Conservation (phyloP, 441 rosid species). For the Hypseocharis bilobata region DNA sequence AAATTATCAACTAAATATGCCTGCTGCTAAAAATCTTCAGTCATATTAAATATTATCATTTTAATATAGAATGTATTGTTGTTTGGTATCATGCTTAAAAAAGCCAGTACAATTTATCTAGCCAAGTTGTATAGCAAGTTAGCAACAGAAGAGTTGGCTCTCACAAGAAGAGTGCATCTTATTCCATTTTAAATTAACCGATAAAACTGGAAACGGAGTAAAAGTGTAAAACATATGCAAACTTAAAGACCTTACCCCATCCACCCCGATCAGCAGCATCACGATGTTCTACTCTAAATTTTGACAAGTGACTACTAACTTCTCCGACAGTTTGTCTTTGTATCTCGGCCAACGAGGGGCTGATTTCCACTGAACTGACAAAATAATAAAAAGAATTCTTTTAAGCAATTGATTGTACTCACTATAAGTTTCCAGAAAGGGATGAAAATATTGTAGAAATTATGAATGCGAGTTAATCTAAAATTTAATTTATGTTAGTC, state of each 20-base stretch:
- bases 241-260: conserved; percentile 57
- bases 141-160: neutral
- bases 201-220: neutral
- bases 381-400: conserved; percentile 14
- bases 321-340: conserved; percentile 82
- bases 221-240: conserved; percentile 7
- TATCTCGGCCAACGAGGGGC: conserved; percentile 73
- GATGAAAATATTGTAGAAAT: neutral
- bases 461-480: neutral
- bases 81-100: neutral
- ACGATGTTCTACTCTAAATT: conserved; percentile 72
- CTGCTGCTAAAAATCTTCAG: neutral
- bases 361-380: conserved; percentile 88
- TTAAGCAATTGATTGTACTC: conserved; percentile 13
- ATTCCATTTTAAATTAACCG: neutral
- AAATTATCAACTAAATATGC: neutral
- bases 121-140: neutral
- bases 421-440: neutral
- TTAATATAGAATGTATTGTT: neutral
- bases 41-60: neutral
- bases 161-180: neutral
- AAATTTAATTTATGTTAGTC: neutral
- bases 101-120: neutral
- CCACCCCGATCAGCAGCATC: conserved; percentile 78
- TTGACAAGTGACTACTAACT: conserved; percentile 65